phyloP scores from a whole-genome alignment of 1,284 basidiomycete genomes.

The Dichomitus squalens region DNA sequence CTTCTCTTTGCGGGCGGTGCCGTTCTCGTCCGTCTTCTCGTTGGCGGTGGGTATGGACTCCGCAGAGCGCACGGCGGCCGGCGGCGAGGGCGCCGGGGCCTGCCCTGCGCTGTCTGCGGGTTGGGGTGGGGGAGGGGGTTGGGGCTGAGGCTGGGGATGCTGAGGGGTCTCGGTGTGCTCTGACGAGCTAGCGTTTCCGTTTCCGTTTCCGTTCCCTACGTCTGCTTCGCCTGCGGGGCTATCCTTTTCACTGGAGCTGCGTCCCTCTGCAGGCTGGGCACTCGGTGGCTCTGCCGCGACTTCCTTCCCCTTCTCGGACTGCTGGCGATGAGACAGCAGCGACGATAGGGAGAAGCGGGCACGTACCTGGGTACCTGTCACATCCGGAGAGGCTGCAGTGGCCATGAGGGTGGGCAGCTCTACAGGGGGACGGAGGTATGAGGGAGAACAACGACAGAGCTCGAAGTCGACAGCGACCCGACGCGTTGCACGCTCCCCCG shows the following conservation, averaged over 20 bases:
- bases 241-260: conserved; percentile 23
- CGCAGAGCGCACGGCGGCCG: conserved; percentile 16
- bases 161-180: conserved; percentile 17
- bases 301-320: conserved; percentile 34
- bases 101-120: conserved; percentile 30
- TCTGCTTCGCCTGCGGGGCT: conserved; percentile 19
- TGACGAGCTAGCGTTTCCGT: conserved; percentile 24
- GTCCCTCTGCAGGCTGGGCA: conserved; percentile 33
- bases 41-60: conserved; percentile 13
- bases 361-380: conserved; percentile 25
- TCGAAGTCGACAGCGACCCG: conserved; percentile 19
- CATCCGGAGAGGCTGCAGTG: conserved; percentile 26
- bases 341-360: not conserved
- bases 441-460: conserved; percentile 29
- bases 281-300: conserved; percentile 29
- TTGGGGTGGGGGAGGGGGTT: conserved; percentile 10
- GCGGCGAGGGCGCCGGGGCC: conserved; percentile 27
- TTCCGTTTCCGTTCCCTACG: conserved; percentile 26
- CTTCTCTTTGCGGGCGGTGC: conserved; percentile 39
- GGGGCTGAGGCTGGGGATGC: conserved; percentile 10
- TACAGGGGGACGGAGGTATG: conserved; percentile 34
- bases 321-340: conserved; percentile 11
- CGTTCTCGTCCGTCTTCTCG: conserved; percentile 32
- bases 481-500: conserved; percentile 33
- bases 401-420: conserved; percentile 33